A percentile compares a stretch with the other conserved stretches of the same genome.
phyloP scores from a whole-genome alignment of 257 asterid species.

The Plantago major region DNA sequence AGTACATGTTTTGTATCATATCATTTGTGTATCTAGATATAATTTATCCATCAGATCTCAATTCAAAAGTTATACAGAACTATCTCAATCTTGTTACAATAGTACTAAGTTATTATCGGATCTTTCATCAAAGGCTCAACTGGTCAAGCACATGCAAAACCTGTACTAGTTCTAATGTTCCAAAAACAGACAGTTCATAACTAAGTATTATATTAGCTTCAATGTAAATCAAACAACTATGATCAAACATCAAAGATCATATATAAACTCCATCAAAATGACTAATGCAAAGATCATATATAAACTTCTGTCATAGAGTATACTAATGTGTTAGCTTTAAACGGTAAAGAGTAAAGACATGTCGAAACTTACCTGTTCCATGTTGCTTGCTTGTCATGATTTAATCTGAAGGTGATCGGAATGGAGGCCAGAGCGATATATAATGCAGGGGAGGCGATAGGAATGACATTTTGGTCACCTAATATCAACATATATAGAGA shows the following conservation, averaged over 20 bases:
- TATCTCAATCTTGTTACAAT: neutral
- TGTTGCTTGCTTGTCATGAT: neutral
- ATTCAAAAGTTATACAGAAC: neutral
- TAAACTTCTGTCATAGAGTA: too few relatives aligned
- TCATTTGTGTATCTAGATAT: conserved; percentile 7
- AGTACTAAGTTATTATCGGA: too few relatives aligned
- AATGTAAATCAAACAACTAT: too few relatives aligned
- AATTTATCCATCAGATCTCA: too few relatives aligned
- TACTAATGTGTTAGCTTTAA: neutral
- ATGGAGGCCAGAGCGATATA: conserved; percentile 72
- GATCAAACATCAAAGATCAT: too few relatives aligned
- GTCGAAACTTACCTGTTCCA: neutral
- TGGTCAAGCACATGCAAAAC: neutral
- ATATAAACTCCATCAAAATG: too few relatives aligned
- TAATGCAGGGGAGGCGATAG: conserved; percentile 72
- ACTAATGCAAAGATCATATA: too few relatives aligned
- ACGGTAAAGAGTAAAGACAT: neutral
- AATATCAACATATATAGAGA: conserved; percentile 70
- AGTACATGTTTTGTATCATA: neutral
- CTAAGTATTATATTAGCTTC: too few relatives aligned
- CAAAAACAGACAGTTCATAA: too few relatives aligned
- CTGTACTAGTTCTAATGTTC: neutral
- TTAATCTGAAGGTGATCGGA: conserved; percentile 52
- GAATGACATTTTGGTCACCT: conserved; percentile 83
- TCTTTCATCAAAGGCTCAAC: neutral